These are phyloP conservation scores for Lachnellula subtilissima DNA, from an alignment of 2,329 filamentous ascomycete species.

Conservation along the genomic window DNA sequence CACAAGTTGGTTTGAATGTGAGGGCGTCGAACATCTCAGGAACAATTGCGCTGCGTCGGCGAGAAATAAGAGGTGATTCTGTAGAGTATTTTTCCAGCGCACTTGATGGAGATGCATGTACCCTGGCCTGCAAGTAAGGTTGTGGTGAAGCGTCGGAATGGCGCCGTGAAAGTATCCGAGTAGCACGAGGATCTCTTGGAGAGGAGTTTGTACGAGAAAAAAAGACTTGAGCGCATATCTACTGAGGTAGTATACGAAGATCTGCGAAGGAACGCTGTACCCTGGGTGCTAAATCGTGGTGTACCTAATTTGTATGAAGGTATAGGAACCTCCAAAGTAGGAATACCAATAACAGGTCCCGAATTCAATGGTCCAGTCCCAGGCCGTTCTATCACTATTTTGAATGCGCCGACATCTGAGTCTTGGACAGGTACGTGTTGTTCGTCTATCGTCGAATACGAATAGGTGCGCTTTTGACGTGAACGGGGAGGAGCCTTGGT, in stretches of 20 bases:
- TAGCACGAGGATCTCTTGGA: conserved; percentile 18
- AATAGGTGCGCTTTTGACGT: conserved; percentile 60
- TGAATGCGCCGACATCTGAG: conserved; percentile 64
- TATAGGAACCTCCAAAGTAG: conserved; percentile 68
- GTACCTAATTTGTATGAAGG: conserved; percentile 81
- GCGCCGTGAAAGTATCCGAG: conserved; percentile 24
- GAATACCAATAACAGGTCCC: conserved; percentile 38
- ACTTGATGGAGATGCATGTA: conserved; percentile 7
- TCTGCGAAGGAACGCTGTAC: conserved; percentile 71
- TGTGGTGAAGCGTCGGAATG: conserved; percentile 31
- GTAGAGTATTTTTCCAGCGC: conserved; percentile 12
- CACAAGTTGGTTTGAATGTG: conserved; percentile 70
- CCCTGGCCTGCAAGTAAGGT: conserved; percentile 9
- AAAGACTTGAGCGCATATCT: conserved; percentile 60
- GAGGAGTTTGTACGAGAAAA: conserved; percentile 41
- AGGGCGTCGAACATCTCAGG: conserved; percentile 79
- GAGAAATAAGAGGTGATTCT: conserved; percentile 13
- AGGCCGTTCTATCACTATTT: conserved; percentile 73
- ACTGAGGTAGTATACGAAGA: conserved; percentile 77
- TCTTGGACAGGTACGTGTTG: conserved; percentile 44
- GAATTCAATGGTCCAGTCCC: conserved; percentile 59
- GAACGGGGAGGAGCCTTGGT: conserved; percentile 15
- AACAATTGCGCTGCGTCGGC: conserved; percentile 44
- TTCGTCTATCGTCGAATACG: conserved; percentile 75
- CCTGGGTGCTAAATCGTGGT: conserved; percentile 71